Conservation (phyloP, 2,329 filamentous ascomycete species). For the Zymoseptoria tritici region DNA sequence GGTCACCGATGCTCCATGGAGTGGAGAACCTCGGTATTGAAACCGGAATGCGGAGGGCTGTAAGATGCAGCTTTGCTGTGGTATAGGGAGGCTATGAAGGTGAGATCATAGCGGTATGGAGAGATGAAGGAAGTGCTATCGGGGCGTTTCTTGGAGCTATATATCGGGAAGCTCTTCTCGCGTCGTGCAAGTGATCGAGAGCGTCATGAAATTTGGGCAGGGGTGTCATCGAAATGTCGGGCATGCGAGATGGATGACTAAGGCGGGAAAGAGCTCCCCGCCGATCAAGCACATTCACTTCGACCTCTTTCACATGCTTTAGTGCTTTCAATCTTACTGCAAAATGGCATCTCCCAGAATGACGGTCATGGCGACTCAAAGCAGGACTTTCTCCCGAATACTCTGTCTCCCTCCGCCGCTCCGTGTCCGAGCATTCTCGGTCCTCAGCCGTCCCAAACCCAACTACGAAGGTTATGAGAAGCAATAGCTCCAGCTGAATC, state of each 20-base stretch:
- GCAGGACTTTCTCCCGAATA: background rate
- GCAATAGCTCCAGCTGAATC: background rate
- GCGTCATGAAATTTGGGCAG: constrained; percentile 4
- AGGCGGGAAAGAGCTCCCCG: background rate
- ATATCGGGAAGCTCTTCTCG: background rate
- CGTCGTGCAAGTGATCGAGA: background rate
- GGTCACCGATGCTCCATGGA: constrained; percentile 32
- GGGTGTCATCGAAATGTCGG: background rate
- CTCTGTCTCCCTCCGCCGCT: constrained; percentile 26
- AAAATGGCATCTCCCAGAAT: too few species aligned
- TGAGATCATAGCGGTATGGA: constrained; percentile 10
- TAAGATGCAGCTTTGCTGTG: constrained; percentile 39
- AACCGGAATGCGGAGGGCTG: constrained; percentile 23
- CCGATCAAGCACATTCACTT: constrained; percentile 2
- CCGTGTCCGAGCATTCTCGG: constrained; percentile 58
- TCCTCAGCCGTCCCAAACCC: constrained; percentile 73
- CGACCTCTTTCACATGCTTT: background rate
- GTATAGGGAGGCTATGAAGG: constrained; percentile 11
- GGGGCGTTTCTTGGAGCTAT: background rate
- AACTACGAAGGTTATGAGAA: constrained; percentile 52
- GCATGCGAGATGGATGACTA: constrained; percentile 1
- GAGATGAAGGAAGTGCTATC: background rate
- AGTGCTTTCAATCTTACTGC: too few species aligned
- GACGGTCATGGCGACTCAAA: background rate
- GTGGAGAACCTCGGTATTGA: background rate